Evolutionary conservation across 2,329 filamentous ascomycete genomes (phyloP).

Genomic region (Penicillium sp.): DNA sequence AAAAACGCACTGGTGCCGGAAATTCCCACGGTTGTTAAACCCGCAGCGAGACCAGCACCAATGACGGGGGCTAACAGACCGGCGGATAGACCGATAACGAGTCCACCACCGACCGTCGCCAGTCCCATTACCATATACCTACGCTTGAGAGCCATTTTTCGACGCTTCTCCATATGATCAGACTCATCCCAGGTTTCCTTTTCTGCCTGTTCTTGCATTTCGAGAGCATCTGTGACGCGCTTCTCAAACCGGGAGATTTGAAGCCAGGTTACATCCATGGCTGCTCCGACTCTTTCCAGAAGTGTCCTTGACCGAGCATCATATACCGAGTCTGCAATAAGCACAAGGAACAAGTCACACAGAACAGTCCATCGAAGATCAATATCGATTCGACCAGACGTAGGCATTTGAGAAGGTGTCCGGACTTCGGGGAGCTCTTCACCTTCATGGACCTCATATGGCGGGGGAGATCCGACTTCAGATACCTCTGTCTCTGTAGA

Average conservation of each 20-base stretch:
- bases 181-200: conserved; percentile 98
- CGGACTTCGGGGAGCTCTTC: conserved; percentile 74
- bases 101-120: conserved; percentile 87
- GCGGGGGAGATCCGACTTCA: conserved; percentile 52
- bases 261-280: conserved; percentile 77
- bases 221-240: conserved; percentile 88
- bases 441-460: conserved; percentile 57
- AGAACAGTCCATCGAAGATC: conserved; percentile 95
- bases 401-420: conserved; percentile 75
- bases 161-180: conserved; percentile 80
- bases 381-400: conserved; percentile 81
- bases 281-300: conserved; percentile 74
- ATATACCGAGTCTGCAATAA: conserved; percentile 95
- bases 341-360: conserved; percentile 87
- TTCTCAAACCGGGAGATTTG: conserved; percentile 98
- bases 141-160: conserved; percentile 74
- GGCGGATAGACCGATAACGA: conserved; percentile 92
- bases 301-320: conserved; percentile 81
- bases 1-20: conserved; percentile 84
- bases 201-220: conserved; percentile 92
- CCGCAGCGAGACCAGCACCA: conserved; percentile 85
- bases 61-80: conserved; percentile 90
- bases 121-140: conserved; percentile 94
- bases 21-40: conserved; percentile 91
- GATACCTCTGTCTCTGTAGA: conserved; percentile 36